Evolutionary conservation across 306 rosid species (phyloP), one percentile per base, ranked within the genome.

Genomic region (Alnus glutinosa): DNA sequence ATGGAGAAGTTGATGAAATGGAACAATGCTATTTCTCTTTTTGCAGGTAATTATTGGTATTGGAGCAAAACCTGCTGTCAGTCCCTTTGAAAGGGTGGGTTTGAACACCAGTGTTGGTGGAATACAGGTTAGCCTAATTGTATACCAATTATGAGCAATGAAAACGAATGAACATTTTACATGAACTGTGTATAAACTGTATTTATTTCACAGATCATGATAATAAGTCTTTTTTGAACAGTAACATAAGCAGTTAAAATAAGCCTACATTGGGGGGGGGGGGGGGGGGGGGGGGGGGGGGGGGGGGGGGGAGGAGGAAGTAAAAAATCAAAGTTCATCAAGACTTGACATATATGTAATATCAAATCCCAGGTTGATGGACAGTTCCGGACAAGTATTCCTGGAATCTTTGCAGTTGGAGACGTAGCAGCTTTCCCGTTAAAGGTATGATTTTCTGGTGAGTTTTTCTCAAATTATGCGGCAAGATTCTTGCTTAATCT

Each of bases 351-450:
- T 75, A 62, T 86, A 7, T 68, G 62, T 76, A 39, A 47, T 42
- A 51, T 78, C 62, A 19, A 58, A 70, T 84, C 83, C 78, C 89
- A 92, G 96, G 96, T 93, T 78, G 98, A 93, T 88, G 98, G 98
- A 71, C 86, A 63, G 79, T 95, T 95, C 85, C 85, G 93, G 82
- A 95, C 99, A 4, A 83, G 81, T 62, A 51, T 81, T 79, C 97
- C 96, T 55, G 97, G 97, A 77, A 89, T 93, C 83, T 93, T 92
- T 79, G 98, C 97, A 57, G 64, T 95, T 73, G 99, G 98, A 80
- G 99, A 93, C 77, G 96, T 89, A 34, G 94, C 97, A 47, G 97
- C 94, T 39, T 93, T 95, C 84, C 98, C 98, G 19, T 85, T 93
- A 71, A 95, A 93, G 96, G 98, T 90, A 79, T 59, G 42, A 52